A percentile compares a stretch with the other conserved stretches of the same genome.
Evolutionary conservation across 2,329 filamentous ascomycete species (phyloP).

Genomic region (Aspergillus sp.): DNA sequence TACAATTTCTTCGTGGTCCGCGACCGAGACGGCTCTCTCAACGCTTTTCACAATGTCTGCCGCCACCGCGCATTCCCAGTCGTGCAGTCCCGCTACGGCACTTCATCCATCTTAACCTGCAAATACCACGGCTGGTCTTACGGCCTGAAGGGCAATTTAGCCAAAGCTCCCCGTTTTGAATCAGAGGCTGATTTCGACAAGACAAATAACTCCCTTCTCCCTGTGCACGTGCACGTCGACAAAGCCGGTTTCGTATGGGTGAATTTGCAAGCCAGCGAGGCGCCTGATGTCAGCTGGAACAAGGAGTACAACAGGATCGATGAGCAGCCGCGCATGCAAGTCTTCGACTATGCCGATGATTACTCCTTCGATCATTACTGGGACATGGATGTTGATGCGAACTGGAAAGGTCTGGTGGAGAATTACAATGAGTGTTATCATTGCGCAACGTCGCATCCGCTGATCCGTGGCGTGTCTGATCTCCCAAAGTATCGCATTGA

Average conservation of each 20-base stretch:
- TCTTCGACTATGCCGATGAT: conserved; percentile 48
- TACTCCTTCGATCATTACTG: conserved; percentile 60
- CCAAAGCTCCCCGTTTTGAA: conserved; percentile 58
- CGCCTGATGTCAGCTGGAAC: conserved; percentile 45
- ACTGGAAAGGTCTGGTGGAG: conserved; percentile 63
- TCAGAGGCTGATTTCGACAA: conserved; percentile 43
- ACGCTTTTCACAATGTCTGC: conserved; percentile 62
- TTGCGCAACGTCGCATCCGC: conserved; percentile 58
- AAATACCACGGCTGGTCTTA: conserved; percentile 63
- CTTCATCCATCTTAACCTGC: conserved; percentile 54
- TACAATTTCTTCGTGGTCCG: conserved; percentile 55
- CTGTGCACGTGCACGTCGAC: conserved; percentile 55
- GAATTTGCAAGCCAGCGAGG: conserved; percentile 49
- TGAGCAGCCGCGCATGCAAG: conserved; percentile 45
- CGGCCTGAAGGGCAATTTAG: conserved; percentile 55
- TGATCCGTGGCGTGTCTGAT: conserved; percentile 54
- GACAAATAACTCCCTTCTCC: conserved; percentile 50
- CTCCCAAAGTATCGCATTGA: conserved; percentile 55
- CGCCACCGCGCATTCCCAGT: conserved; percentile 59
- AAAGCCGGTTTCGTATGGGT: conserved; percentile 58
- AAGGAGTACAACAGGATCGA: conserved; percentile 54
- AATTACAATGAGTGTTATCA: conserved; percentile 67
- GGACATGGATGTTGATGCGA: conserved; percentile 58
- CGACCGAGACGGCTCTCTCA: conserved; percentile 51
- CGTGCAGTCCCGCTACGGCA: conserved; percentile 48